Evolutionary conservation across 140 eudicot species (phyloP), one percentile per base, ranked within the genome.

Genomic region (Stevia rebaudiana): DNA sequence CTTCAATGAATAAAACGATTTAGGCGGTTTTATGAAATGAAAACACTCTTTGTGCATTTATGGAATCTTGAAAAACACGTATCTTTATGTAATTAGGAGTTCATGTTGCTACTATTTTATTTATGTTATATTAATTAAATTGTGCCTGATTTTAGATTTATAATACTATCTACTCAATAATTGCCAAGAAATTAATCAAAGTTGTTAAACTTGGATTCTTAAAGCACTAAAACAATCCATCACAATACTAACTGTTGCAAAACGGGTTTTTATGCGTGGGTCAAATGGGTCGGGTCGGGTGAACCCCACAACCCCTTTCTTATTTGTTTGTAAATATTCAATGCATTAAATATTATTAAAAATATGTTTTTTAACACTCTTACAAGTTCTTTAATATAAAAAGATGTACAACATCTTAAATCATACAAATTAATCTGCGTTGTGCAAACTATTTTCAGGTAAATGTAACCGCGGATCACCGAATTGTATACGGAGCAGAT

Each of bases 381-480:
- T 43, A 41, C 3, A 41, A 41, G 11, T 41, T 41, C 47, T 12
- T 41, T 41, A 3, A 41, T 3, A 41, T 41, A 41, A 11, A 11
- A 41, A 11, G 46, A 11, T n/a, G n/a, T n/a, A n/a, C n/a, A n/a
- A n/a, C n/a, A n/a, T 28, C 4, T 28, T 28, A 28, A 28, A 28
- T 40, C 41, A 8, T 31, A 22, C 51, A 44, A 40, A 61, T 71
- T 35, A 30, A 76, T 25, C 18, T 16, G 39, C 31, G 21, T 44
- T 79, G 71, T 64, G 18, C 59, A 30, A 58, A 9, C 39, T 19
- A 44, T 22, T 76, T 67, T 8, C 77, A 91, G 98, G 98, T 91
- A 76, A 91, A 87, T 73, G 98, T 91, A 55, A 91, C 95, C 50
- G 98, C 96, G 28, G 98, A 91, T 79, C 96, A 91, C 81, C 68